A percentile compares a stretch with the other conserved stretches of the same genome.
These are phyloP conservation scores for Agrocybe chaxingu DNA, from an alignment of 768 basidiomycete genomes.

Conservation along the genomic window DNA sequence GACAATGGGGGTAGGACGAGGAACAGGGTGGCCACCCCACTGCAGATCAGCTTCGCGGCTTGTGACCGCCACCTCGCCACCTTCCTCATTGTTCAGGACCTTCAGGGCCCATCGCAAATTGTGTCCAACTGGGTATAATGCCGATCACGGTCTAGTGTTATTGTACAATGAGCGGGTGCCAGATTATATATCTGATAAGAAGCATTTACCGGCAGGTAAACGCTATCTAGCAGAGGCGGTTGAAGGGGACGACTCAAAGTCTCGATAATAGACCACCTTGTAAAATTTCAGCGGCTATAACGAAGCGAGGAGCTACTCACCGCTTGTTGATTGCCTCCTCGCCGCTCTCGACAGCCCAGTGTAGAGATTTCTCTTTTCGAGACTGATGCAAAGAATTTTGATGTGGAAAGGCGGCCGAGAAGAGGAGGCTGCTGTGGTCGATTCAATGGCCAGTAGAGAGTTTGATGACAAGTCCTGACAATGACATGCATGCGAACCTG, in stretches of 20 bases:
- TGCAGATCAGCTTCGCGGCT: constrained; percentile 1
- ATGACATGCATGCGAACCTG: constrained; percentile 19
- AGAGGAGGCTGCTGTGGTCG: background rate
- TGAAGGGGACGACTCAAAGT: no score
- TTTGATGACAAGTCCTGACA: background rate
- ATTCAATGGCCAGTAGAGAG: background rate
- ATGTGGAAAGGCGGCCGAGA: background rate
- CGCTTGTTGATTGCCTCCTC: no score
- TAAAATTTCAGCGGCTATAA: no score
- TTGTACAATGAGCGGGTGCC: background rate
- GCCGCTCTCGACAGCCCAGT: background rate
- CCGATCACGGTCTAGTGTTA: background rate
- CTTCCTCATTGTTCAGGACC: no score
- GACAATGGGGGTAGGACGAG: background rate
- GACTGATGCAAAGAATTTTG: background rate
- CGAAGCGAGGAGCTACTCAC: no score
- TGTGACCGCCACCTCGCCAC: no score
- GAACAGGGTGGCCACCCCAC: background rate
- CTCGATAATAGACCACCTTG: no score
- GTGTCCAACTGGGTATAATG: background rate
- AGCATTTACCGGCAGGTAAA: no score
- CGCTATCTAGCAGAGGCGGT: no score
- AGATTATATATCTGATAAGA: background rate
- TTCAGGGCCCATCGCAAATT: background rate
- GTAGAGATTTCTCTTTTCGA: constrained; percentile 2